Evolutionary conservation across 139 green algal species (phyloP).

Genomic region (Coelastrella sp.): DNA sequence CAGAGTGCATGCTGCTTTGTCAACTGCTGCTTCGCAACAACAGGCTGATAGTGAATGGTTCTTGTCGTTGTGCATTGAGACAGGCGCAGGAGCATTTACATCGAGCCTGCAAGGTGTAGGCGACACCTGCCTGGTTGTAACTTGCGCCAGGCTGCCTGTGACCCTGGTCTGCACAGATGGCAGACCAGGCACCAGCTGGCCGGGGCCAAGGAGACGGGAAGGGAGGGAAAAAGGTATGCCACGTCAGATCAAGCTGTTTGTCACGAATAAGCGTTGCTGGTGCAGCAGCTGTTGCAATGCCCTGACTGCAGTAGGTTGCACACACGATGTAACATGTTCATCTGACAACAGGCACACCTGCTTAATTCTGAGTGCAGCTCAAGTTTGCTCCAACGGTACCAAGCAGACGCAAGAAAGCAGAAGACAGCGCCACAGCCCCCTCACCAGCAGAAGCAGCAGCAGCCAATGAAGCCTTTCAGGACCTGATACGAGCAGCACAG

Average conservation of each 20-base stretch:
- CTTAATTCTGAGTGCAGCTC: not conserved
- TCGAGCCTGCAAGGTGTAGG: no score
- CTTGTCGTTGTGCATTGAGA: no score
- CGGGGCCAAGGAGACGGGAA: not conserved
- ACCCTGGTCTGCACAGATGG: not conserved
- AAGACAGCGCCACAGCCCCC: conserved; percentile 6
- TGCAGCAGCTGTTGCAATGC: no score
- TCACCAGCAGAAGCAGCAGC: conserved; percentile 44
- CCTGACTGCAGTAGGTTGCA: not conserved
- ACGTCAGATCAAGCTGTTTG: no score
- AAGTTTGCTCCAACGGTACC: conserved; percentile 39
- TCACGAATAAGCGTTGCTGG: no score
- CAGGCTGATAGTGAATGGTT: no score
- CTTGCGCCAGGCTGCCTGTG: not conserved
- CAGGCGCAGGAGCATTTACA: no score
- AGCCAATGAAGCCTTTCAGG: conserved; percentile 38
- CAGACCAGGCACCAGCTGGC: conserved; percentile 3
- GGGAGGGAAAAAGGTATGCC: not conserved
- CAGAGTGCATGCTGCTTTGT: no score
- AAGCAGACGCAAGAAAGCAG: conserved; percentile 38
- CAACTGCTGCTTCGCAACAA: no score
- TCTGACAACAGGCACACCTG: no score
- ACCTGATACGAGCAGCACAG: conserved; percentile 32
- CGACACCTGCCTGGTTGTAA: not conserved
- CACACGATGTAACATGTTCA: no score